A percentile compares a stretch with the other conserved stretches of the same genome.
Conservation (phyloP, 73 alveolate genomes). For the Paraurostyla sp. region DNA sequence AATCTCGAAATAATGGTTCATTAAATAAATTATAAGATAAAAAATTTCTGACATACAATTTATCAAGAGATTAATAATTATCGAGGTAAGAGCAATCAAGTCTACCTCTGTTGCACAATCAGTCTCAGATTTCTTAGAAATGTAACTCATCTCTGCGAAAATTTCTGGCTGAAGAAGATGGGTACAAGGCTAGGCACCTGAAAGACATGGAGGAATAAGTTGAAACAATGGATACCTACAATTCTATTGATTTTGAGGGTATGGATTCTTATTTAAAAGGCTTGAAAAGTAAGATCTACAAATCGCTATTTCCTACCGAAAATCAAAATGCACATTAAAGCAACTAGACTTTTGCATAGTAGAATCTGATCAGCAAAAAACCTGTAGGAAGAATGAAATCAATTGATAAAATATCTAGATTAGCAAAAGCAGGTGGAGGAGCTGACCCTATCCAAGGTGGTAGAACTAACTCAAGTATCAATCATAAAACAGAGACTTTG, state of each 20-base stretch:
- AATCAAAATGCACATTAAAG: not conserved
- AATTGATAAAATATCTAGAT: not conserved
- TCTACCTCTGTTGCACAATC: not conserved
- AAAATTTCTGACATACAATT: no score
- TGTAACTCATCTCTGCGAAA: constrained; percentile 1
- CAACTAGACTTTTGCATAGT: not conserved
- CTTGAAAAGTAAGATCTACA: not conserved
- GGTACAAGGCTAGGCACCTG: not conserved
- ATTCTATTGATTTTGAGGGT: not conserved
- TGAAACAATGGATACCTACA: not conserved
- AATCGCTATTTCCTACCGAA: not conserved
- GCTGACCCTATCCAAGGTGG: constrained; percentile 26
- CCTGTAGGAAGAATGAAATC: not conserved
- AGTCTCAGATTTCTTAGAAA: not conserved
- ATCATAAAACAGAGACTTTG: not conserved
- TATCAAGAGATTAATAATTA: no score
- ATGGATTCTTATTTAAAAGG: not conserved
- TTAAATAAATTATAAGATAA: no score
- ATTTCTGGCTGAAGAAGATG: not conserved
- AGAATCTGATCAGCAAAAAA: not conserved
- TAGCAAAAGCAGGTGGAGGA: constrained; percentile 40
- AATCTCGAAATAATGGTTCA: no score
- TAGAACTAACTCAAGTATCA: not conserved
- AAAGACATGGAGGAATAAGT: constrained; percentile 19
- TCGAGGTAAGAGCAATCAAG: not conserved